These are phyloP conservation scores for Roridomyces roridus DNA, from an alignment of 768 basidiomycete species.

Conservation along the genomic window DNA sequence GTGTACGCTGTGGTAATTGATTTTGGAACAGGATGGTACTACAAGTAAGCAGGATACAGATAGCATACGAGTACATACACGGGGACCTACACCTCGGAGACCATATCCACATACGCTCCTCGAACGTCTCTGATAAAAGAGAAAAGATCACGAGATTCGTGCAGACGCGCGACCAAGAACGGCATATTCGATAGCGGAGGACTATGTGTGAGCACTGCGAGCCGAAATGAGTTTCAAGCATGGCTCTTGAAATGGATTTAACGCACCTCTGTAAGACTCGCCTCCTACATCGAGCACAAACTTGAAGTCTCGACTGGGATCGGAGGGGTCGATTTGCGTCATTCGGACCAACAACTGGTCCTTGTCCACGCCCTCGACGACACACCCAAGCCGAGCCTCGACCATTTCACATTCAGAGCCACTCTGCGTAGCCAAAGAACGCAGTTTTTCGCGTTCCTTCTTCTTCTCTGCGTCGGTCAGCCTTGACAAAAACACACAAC, in stretches of 20 bases:
- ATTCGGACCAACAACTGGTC: conserved; percentile 81
- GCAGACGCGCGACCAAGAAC: conserved; percentile 72
- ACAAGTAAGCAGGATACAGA: background rate
- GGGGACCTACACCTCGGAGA: conserved; percentile 1
- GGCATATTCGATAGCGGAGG: conserved; percentile 73
- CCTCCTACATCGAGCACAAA: conserved; percentile 78
- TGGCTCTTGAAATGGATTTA: background rate
- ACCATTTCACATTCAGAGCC: conserved; percentile 61
- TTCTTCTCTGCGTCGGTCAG: conserved; percentile 59
- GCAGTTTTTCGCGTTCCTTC: conserved; percentile 63
- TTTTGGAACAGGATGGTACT: too few species aligned
- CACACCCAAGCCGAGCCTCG: conserved; percentile 54
- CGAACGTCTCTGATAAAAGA: conserved; percentile 73
- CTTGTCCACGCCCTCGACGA: conserved; percentile 79
- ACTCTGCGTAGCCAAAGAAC: conserved; percentile 55
- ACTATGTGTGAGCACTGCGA: conserved; percentile 78
- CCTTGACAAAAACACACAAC: background rate
- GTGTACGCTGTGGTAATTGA: too few species aligned
- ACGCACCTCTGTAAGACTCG: conserved; percentile 68
- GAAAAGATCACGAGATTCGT: conserved; percentile 72
- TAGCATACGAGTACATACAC: background rate
- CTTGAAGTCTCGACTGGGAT: conserved; percentile 68
- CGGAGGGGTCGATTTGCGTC: conserved; percentile 62
- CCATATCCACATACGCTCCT: conserved; percentile 51
- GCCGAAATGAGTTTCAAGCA: background rate